phyloP scores from a whole-genome alignment of 2,329 filamentous ascomycete species.

The Penicillium sp. region DNA sequence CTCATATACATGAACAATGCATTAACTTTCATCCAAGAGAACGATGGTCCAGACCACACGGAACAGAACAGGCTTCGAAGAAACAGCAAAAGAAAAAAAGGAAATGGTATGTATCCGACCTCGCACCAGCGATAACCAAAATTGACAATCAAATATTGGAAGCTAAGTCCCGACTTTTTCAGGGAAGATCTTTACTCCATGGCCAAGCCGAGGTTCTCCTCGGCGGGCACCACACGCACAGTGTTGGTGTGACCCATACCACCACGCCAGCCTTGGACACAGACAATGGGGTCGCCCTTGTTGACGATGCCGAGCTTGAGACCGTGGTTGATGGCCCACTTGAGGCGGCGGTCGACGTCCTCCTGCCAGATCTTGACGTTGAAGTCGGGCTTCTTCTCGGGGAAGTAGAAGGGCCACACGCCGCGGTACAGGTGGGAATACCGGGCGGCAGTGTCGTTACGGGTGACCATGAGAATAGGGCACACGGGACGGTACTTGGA shows the following conservation, averaged over 20 bases:
- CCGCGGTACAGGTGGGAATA: constrained; percentile 95
- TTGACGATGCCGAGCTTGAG: constrained; percentile 76
- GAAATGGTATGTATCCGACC: constrained; percentile 24
- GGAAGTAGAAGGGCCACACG: constrained; percentile 95
- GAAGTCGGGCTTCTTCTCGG: constrained; percentile 92
- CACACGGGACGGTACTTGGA: constrained; percentile 99
- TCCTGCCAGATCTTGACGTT: constrained; percentile 92
- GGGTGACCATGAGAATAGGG: constrained; percentile 98
- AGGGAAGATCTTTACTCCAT: constrained; percentile 30
- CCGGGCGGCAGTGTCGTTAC: constrained; percentile 75
- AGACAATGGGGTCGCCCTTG: constrained; percentile 67
- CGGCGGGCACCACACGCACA: constrained; percentile 49
- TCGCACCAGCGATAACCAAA: constrained; percentile 21
- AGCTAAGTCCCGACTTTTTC: constrained; percentile 8
- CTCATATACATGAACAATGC: constrained; percentile 30
- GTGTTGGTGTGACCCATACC: constrained; percentile 67
- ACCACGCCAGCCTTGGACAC: constrained; percentile 64
- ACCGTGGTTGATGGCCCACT: constrained; percentile 89
- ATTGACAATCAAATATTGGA: constrained; percentile 6
- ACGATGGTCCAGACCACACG: constrained; percentile 23
- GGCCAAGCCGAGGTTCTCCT: constrained; percentile 42
- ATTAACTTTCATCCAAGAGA: constrained; percentile 26
- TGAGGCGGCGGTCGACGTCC: constrained; percentile 94
- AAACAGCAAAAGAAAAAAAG: constrained; percentile 14
- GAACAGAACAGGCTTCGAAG: constrained; percentile 16